Base-by-base conservation (phyloP, 441 rosid genomes). In the Syzygium syzygioides region DNA sequence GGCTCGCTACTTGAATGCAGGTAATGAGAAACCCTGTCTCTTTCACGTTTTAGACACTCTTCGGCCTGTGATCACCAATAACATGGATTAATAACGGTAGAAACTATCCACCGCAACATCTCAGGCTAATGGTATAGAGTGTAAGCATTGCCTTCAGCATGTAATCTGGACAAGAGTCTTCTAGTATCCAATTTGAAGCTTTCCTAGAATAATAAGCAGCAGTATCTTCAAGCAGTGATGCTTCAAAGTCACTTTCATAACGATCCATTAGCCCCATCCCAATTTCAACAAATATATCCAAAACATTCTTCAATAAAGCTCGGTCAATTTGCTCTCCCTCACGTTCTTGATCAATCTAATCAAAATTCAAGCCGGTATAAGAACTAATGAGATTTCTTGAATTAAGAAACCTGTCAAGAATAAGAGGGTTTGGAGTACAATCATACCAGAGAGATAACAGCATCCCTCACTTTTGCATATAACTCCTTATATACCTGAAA, bases 301-400 rank as follows among this genome's bases (percentile, higher is more conserved):
- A 90, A 19, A 95, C 98, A 79, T 98, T 98, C 95, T 96, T 98
- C 94, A 97, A 64, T 53, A 97, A 87, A 4, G 98, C 94, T 89
- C 96, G 92, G 87, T 98, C 99, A 89, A 98, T 96, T 91, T 95
- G 97, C 92, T 97, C 97, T 50, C 99, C 99, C 64, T 97, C 98
- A 0, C 99, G 96, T 91, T 98, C 99, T 91, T 95, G 96, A 86
- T 94, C 96, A 92, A 97, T 92, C 99, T 98, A 93, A 53, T 62
- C 64, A 85, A 50, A 64, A 66, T 34, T 15, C 84, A 87, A 12
- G 89, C 86, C 23, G 9, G 26, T 83, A 87, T 79, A 30, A 6
- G 23, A 15, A 88, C 37, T 60, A 32, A 15, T n/a, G 14, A 85
- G 14, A 88, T 89, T 54, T 66, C 53, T 64, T 37, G 17, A 11